Conservation (phyloP, 208 protist genomes). For the Wallacemonas sp. region DNA sequence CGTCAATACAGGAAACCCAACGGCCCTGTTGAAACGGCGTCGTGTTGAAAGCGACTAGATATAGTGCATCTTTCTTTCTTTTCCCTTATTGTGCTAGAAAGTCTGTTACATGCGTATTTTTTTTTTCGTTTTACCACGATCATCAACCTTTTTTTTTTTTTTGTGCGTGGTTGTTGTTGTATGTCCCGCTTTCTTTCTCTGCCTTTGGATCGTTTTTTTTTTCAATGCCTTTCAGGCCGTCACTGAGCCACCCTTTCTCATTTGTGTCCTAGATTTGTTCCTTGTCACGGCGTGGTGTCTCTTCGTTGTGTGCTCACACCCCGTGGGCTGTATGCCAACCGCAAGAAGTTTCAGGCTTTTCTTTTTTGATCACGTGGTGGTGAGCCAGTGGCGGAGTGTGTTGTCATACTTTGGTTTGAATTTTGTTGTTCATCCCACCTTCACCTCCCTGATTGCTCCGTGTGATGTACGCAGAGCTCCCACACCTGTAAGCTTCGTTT, state of each 20-base stretch:
- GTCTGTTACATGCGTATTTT: neutral
- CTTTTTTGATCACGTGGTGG: too few relatives aligned
- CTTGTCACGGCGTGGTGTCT: constrained; percentile 4
- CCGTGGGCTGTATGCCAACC: too few relatives aligned
- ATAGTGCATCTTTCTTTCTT: constrained; percentile 6
- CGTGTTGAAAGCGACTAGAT: constrained; percentile 8
- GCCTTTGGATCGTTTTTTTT: constrained; percentile 17
- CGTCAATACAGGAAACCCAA: constrained; percentile 13
- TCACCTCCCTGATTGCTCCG: too few relatives aligned
- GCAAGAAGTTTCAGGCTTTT: too few relatives aligned
- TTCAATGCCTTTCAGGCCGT: constrained; percentile 5
- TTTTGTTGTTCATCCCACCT: constrained; percentile 23
- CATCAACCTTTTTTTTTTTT: constrained; percentile 9
- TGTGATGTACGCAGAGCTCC: too few relatives aligned
- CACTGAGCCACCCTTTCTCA: neutral
- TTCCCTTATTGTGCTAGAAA: too few relatives aligned
- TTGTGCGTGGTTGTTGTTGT: too few relatives aligned
- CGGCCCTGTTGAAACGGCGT: constrained; percentile 23
- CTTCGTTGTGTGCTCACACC: neutral
- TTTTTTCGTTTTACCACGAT: neutral
- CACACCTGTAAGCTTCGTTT: too few relatives aligned
- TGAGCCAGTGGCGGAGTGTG: neutral
- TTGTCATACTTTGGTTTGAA: constrained; percentile 7
- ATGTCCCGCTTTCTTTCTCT: constrained; percentile 9
- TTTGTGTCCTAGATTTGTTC: constrained; percentile 6